These are phyloP conservation scores for Pelargonium citronellum DNA, from an alignment of 441 rosid genomes.

Conservation along the genomic window DNA sequence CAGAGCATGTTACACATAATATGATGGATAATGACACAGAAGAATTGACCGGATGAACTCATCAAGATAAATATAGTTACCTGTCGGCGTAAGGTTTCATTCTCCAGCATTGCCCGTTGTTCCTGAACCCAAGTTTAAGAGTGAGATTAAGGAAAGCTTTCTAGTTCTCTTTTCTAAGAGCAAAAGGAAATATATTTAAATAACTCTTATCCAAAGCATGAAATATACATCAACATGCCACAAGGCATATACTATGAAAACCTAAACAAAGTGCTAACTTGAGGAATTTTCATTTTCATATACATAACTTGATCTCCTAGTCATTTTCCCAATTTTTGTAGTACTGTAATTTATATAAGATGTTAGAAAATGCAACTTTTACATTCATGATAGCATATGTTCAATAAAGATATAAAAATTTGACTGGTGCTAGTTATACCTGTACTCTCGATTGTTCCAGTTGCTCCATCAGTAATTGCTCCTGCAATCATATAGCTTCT, in stretches of 20 bases:
- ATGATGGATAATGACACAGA: background rate
- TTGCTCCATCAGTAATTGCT: slow-evolving; percentile 50
- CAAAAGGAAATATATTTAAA: background rate
- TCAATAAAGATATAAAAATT: slow-evolving; percentile 17
- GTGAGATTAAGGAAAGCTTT: background rate
- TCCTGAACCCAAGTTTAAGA: slow-evolving; percentile 42
- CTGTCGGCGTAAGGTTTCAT: slow-evolving; percentile 84
- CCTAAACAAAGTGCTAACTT: too few relatives aligned
- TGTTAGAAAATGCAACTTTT: background rate
- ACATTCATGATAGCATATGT: background rate
- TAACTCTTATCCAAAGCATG: background rate
- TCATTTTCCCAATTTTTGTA: too few relatives aligned
- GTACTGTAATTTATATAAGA: too few relatives aligned
- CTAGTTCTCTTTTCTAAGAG: background rate
- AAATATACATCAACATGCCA: background rate
- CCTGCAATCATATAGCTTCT: background rate
- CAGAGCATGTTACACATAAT: background rate
- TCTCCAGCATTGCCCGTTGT: slow-evolving; percentile 74
- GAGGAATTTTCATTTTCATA: too few relatives aligned
- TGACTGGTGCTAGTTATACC: slow-evolving; percentile 31
- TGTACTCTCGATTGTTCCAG: slow-evolving; percentile 67
- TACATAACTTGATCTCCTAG: too few relatives aligned
- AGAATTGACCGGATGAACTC: background rate
- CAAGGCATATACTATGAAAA: background rate
- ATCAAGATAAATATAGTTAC: slow-evolving; percentile 23